Percentiles rank a stretch among this genome's conserved stretches.
Evolutionary conservation across 2,329 filamentous ascomycete species (phyloP).

Genomic region (Colletotrichum sp.): DNA sequence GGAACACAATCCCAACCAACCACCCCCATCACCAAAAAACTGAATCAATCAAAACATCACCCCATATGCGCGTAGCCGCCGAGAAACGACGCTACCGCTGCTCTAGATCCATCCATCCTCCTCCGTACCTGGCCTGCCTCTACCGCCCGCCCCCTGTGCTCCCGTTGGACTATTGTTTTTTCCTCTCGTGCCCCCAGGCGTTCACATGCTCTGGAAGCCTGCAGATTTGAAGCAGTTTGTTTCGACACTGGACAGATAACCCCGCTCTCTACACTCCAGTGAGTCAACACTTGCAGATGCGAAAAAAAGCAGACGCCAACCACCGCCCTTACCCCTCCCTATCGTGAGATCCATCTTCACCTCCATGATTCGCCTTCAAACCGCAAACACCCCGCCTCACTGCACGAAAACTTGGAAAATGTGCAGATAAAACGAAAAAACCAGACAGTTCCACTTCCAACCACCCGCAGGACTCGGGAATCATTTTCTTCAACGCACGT

Average conservation of each 20-base stretch:
- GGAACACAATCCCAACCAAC: neutral
- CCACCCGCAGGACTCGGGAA: neutral
- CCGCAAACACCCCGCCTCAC: neutral
- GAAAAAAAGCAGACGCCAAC: neutral
- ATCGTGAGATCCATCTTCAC: neutral
- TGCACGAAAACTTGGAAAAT: neutral
- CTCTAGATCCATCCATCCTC: neutral
- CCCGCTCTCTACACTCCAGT: neutral
- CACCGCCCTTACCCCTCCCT: neutral
- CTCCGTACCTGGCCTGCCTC: neutral
- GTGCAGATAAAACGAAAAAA: neutral
- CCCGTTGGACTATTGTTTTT: neutral
- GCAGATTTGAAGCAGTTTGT: neutral
- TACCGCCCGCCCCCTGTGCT: neutral
- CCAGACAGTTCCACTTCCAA: neutral
- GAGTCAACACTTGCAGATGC: neutral
- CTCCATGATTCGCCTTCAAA: neutral
- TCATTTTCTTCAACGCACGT: neutral
- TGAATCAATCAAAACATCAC: neutral
- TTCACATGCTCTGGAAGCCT: neutral
- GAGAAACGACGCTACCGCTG: neutral
- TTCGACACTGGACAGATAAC: neutral
- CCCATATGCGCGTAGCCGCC: slow-evolving; percentile 8
- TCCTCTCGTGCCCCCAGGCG: neutral
- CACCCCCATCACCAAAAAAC: neutral